Conservation (phyloP, 2,329 filamentous ascomycete species). For the Claviceps cyperi region DNA sequence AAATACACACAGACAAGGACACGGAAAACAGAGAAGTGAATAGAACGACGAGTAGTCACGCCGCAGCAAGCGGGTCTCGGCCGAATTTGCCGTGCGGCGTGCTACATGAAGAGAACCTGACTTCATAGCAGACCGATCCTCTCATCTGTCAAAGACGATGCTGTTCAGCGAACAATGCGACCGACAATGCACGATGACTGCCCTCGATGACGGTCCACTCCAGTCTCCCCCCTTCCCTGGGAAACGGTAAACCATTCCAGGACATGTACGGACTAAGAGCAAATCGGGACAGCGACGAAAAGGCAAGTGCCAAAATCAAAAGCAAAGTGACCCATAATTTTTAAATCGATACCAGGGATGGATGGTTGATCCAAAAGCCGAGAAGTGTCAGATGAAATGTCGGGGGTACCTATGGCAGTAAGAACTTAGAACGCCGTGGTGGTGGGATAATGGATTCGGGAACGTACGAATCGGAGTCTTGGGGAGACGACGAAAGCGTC, state of each 20-base stretch:
- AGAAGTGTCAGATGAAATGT: not conserved
- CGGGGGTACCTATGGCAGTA: not conserved
- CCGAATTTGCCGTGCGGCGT: not conserved
- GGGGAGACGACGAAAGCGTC: not conserved
- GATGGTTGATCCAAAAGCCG: not conserved
- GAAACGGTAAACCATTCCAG: too few species aligned
- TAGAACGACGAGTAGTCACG: not conserved
- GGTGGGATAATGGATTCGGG: not conserved
- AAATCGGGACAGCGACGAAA: not conserved
- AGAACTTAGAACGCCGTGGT: not conserved
- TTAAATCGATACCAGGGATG: not conserved
- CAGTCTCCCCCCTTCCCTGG: too few species aligned
- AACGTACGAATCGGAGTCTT: not conserved
- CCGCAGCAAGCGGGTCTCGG: too few species aligned
- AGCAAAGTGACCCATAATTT: not conserved
- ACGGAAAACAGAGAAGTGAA: not conserved
- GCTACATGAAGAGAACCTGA: not conserved
- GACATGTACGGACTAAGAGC: not conserved
- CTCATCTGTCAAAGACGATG: not conserved
- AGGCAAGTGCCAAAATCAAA: not conserved
- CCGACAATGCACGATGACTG: conserved; percentile 1
- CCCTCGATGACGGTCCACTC: too few species aligned
- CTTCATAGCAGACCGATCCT: not conserved
- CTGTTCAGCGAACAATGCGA: conserved; percentile 2
- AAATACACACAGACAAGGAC: not conserved